Conservation (phyloP, 2,329 filamentous ascomycete genomes). For the Alternaria incomplexa region DNA sequence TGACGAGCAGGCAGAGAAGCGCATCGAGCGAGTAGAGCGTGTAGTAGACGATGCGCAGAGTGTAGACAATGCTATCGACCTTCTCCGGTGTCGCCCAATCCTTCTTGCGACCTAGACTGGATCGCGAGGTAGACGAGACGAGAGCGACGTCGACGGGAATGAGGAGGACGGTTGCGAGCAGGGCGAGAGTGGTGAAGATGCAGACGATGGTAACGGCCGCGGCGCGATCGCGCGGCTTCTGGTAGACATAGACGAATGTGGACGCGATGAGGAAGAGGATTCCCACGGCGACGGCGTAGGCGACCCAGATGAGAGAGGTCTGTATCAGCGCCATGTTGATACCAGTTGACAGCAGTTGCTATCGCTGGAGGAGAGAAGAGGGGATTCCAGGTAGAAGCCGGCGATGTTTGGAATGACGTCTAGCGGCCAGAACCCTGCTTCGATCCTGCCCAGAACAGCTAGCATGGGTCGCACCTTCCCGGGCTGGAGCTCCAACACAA, state of each 20-base stretch:
- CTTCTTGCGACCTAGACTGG: slow-evolving; percentile 81
- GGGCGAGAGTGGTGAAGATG: slow-evolving; percentile 82
- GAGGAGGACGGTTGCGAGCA: slow-evolving; percentile 90
- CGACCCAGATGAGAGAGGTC: slow-evolving; percentile 90
- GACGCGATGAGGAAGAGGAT: slow-evolving; percentile 78
- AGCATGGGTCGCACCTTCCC: slow-evolving; percentile 9
- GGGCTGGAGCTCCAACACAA: slow-evolving; percentile 14
- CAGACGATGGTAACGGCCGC: slow-evolving; percentile 81
- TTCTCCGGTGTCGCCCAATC: slow-evolving; percentile 89
- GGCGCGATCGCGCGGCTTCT: slow-evolving; percentile 85
- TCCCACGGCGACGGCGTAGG: slow-evolving; percentile 82
- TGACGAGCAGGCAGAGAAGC: slow-evolving; percentile 82
- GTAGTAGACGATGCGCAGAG: slow-evolving; percentile 90
- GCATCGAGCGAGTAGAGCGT: slow-evolving; percentile 90
- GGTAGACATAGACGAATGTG: slow-evolving; percentile 90
- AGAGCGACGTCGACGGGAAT: slow-evolving; percentile 95
- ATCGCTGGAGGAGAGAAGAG: not conserved
- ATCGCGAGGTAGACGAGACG: slow-evolving; percentile 83
- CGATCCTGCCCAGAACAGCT: not conserved
- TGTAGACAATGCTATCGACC: slow-evolving; percentile 77
- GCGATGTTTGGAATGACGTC: not conserved
- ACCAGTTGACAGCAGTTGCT: not conserved
- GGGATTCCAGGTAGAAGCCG: not conserved
- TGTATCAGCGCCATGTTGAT: slow-evolving; percentile 74
- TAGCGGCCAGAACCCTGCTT: not conserved